Conservation (phyloP, 306 rosid genomes). For the Cucumis cinereus region DNA sequence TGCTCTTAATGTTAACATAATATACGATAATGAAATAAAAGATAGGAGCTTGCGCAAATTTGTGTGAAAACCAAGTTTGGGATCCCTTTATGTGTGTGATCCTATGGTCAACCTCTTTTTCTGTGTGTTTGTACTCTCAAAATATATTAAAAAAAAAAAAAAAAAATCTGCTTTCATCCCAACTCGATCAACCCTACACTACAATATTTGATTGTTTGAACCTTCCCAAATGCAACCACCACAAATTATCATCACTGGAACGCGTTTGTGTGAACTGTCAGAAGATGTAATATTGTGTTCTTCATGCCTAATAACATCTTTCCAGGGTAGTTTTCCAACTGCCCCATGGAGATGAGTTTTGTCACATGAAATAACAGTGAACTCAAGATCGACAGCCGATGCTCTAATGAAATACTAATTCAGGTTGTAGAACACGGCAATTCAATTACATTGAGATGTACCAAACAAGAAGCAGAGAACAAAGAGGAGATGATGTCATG, state of each 20-base stretch:
- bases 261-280: background rate
- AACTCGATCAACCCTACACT: too few species aligned
- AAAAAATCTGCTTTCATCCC: too few species aligned
- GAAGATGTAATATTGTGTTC: background rate
- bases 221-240: background rate
- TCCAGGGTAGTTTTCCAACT: background rate
- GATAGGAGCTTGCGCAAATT: too few species aligned
- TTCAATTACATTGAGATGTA: constrained; percentile 1
- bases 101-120: too few species aligned
- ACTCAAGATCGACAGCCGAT: background rate
- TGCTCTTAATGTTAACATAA: too few species aligned
- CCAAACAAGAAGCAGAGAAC: background rate
- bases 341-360: background rate
- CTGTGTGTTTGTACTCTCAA: too few species aligned
- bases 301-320: background rate
- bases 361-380: background rate
- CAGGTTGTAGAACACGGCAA: background rate
- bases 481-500: background rate
- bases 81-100: too few species aligned
- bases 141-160: too few species aligned
- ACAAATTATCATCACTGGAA: background rate
- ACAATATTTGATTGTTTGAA: background rate
- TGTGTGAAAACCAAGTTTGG: too few species aligned
- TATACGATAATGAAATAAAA: too few species aligned
- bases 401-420: background rate